A percentile compares a stretch with the other conserved stretches of the same genome.
Evolutionary conservation across 2,329 filamentous ascomycete species (phyloP).

Genomic region (Arthrobotrys pseudoclavata): DNA sequence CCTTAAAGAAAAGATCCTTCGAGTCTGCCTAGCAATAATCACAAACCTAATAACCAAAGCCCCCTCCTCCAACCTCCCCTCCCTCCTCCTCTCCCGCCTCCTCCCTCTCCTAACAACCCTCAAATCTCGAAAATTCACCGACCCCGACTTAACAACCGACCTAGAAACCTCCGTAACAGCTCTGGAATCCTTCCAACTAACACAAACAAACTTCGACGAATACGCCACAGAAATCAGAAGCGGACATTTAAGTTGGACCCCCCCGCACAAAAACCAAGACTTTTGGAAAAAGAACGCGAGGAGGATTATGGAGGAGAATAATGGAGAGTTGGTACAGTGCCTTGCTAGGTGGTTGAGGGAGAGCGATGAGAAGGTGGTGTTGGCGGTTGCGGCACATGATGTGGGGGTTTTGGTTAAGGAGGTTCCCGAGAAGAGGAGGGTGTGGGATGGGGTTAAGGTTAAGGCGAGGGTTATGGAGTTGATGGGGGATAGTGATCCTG

Average conservation of each 20-base stretch:
- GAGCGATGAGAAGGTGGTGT: conserved; percentile 86
- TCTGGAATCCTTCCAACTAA: conserved; percentile 68
- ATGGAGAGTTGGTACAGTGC: conserved; percentile 82
- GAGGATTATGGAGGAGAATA: conserved; percentile 85
- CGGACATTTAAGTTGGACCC: conserved; percentile 91
- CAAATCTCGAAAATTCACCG: conserved; percentile 74
- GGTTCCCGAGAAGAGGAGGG: conserved; percentile 83
- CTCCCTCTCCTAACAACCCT: conserved; percentile 77
- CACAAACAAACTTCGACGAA: conserved; percentile 81
- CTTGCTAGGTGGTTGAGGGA: conserved; percentile 87
- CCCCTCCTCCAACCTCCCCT: conserved; percentile 79
- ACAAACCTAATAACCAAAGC: conserved; percentile 85
- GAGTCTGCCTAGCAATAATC: conserved; percentile 88
- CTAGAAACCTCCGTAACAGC: conserved; percentile 70
- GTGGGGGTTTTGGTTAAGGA: conserved; percentile 89
- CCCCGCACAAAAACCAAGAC: conserved; percentile 84
- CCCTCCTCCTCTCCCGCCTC: conserved; percentile 86
- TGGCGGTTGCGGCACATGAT: conserved; percentile 94
- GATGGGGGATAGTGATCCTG: conserved; percentile 90
- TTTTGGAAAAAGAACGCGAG: conserved; percentile 95
- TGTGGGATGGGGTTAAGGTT: conserved; percentile 85
- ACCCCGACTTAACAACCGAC: conserved; percentile 70
- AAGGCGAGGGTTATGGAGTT: conserved; percentile 93
- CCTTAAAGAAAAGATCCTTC: conserved; percentile 97
- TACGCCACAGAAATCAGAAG: conserved; percentile 88